Evolutionary conservation across 371 early-diverging fungal species (phyloP).

Genomic region (Globomyces sp.): DNA sequence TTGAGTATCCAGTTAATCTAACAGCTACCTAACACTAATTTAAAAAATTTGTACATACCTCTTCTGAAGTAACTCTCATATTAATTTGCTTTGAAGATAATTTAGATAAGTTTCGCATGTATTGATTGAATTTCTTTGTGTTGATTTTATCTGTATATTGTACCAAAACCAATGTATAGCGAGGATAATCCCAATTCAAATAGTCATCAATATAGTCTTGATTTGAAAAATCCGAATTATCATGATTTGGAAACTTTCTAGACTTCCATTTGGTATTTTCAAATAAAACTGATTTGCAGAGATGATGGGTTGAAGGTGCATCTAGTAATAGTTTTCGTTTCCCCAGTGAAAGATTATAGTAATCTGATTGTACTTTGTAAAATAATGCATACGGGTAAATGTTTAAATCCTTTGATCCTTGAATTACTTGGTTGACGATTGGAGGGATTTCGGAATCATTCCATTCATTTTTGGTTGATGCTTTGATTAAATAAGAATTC

Average conservation of each 20-base stretch:
- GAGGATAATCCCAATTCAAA: background rate
- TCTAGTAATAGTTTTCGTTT: constrained; percentile 57
- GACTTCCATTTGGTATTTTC: constrained; percentile 69
- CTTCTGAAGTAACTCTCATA: constrained; percentile 44
- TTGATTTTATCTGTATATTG: constrained; percentile 73
- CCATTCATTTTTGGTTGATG: no score
- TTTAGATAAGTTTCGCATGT: constrained; percentile 44
- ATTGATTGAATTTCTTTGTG: constrained; percentile 62
- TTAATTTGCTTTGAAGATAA: constrained; percentile 36
- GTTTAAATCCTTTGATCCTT: constrained; percentile 20
- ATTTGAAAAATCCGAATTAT: constrained; percentile 18
- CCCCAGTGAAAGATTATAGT: constrained; percentile 74
- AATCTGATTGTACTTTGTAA: constrained; percentile 46
- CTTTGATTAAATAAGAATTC: no score
- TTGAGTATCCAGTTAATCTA: constrained; percentile 65
- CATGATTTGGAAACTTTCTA: constrained; percentile 14
- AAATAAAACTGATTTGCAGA: constrained; percentile 79
- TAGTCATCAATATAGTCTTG: background rate
- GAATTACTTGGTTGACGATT: constrained; percentile 19
- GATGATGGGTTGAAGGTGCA: constrained; percentile 68
- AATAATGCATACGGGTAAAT: constrained; percentile 22
- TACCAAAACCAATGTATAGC: background rate
- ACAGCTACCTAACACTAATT: constrained; percentile 30
- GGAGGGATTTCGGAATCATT: no score
- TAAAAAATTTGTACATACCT: constrained; percentile 10